phyloP scores from a whole-genome alignment of 2,329 filamentous ascomycete species.

The Thermoascus crustaceus region DNA sequence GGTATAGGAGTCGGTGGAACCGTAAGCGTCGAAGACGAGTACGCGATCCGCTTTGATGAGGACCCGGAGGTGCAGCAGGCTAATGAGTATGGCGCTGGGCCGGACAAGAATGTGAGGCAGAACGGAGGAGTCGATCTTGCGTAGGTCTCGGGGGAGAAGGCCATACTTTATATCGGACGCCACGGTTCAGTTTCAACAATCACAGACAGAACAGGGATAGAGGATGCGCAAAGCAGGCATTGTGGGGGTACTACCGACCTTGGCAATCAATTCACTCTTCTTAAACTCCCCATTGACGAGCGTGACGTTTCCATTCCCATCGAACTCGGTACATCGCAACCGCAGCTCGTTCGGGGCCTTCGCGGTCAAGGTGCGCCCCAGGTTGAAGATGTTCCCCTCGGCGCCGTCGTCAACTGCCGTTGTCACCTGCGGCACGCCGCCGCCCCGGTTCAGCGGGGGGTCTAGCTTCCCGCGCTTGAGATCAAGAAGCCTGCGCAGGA shows the following conservation, averaged over 20 bases:
- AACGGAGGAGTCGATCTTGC: conserved; percentile 95
- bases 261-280: conserved; percentile 94
- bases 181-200: conserved; percentile 14
- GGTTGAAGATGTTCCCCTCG: conserved; percentile 56
- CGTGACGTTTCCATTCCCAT: conserved; percentile 84
- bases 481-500: conserved; percentile 30
- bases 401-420: conserved; percentile 51
- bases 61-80: conserved; percentile 90
- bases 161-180: conserved; percentile 57
- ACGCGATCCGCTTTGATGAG: conserved; percentile 93
- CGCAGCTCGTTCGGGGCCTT: conserved; percentile 79
- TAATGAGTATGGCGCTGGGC: conserved; percentile 86
- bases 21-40: conserved; percentile 92
- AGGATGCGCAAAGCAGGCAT: too few species aligned
- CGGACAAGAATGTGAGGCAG: conserved; percentile 92
- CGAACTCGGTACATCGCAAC: conserved; percentile 88
- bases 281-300: conserved; percentile 93
- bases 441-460: conserved; percentile 44
- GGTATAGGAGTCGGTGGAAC: conserved; percentile 86
- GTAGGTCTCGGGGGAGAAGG: conserved; percentile 82
- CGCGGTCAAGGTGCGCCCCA: conserved; percentile 60
- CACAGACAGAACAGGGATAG: too few species aligned
- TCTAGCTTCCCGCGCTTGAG: conserved; percentile 24
- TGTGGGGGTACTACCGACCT: too few species aligned
- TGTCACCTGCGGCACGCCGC: conserved; percentile 48